Percentiles rank a stretch among this genome's conserved stretches.
phyloP scores from a whole-genome alignment of 805 yeast species.

The Kockiozyma suomiensis region DNA sequence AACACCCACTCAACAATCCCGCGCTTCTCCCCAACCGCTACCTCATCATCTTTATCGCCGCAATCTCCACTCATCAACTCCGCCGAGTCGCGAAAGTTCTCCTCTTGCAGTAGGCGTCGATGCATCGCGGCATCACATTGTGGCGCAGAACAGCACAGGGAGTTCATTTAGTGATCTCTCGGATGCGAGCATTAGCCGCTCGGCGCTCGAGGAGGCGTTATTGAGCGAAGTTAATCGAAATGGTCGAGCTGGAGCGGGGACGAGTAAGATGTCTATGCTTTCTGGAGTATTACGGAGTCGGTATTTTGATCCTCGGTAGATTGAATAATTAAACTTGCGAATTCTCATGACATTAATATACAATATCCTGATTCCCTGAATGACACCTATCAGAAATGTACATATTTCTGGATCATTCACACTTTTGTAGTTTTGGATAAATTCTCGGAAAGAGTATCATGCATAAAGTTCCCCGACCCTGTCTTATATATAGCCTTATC shows the following conservation, averaged over 20 bases:
- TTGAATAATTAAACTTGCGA: neutral
- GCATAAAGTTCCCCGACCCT: neutral
- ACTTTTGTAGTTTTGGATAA: neutral
- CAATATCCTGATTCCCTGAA: no score
- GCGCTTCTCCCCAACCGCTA: neutral
- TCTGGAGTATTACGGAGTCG: conserved; percentile 19
- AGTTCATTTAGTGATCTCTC: conserved; percentile 31
- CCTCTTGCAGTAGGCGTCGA: neutral
- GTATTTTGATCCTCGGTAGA: conserved; percentile 22
- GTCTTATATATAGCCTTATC: no score
- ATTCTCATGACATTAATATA: neutral
- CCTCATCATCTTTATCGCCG: neutral
- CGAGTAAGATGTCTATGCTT: conserved; percentile 24
- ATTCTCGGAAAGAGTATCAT: neutral
- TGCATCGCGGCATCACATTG: neutral
- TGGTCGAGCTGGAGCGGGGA: conserved; percentile 4
- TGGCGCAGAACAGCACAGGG: conserved; percentile 20
- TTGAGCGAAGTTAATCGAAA: conserved; percentile 30
- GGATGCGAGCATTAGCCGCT: conserved; percentile 40
- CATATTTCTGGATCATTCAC: no score
- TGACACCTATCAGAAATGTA: no score
- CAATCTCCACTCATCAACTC: neutral
- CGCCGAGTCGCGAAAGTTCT: conserved; percentile 3
- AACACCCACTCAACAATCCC: neutral
- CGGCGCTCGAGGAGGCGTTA: conserved; percentile 45